Conservation (phyloP, 495 filamentous ascomycete genomes). For the Aspergillus panamensis region DNA sequence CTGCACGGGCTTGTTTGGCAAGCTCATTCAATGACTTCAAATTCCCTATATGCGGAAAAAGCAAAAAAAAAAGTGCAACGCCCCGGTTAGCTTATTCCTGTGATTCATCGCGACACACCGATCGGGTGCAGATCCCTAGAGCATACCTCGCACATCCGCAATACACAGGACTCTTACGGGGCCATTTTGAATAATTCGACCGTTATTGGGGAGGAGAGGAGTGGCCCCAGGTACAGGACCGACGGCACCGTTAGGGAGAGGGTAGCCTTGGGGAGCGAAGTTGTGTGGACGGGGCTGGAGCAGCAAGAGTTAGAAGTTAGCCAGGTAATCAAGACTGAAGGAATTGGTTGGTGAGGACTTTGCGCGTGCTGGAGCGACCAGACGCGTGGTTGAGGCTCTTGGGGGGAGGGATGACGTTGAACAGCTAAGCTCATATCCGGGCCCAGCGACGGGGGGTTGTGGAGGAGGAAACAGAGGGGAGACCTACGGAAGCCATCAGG, state of each 20-base stretch:
- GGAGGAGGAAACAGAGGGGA: slow-evolving; percentile 18
- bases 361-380: slow-evolving; percentile 11
- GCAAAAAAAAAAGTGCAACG: slow-evolving; percentile 13
- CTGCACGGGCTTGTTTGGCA: slow-evolving; percentile 85
- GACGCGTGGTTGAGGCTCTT: slow-evolving; percentile 15
- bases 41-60: slow-evolving; percentile 62
- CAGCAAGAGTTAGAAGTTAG: slow-evolving; percentile 14
- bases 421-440: slow-evolving; percentile 16
- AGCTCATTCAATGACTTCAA: slow-evolving; percentile 94
- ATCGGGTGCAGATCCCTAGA: not conserved
- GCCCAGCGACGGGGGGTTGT: slow-evolving; percentile 8
- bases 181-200: slow-evolving; percentile 76
- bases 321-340: not conserved
- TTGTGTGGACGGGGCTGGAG: slow-evolving; percentile 43
- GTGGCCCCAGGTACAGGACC: slow-evolving; percentile 50
- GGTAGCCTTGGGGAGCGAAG: slow-evolving; percentile 49
- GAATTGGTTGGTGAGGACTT: not conserved
- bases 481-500: slow-evolving; percentile 56
- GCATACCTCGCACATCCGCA: slow-evolving; percentile 93
- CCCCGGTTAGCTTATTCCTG: slow-evolving; percentile 13
- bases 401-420: slow-evolving; percentile 21
- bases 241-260: slow-evolving; percentile 47
- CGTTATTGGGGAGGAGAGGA: slow-evolving; percentile 62
- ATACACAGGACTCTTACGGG: slow-evolving; percentile 87
- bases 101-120: not conserved